Base-by-base conservation (phyloP, 306 rosid genomes). In the Purshia tridentata region DNA sequence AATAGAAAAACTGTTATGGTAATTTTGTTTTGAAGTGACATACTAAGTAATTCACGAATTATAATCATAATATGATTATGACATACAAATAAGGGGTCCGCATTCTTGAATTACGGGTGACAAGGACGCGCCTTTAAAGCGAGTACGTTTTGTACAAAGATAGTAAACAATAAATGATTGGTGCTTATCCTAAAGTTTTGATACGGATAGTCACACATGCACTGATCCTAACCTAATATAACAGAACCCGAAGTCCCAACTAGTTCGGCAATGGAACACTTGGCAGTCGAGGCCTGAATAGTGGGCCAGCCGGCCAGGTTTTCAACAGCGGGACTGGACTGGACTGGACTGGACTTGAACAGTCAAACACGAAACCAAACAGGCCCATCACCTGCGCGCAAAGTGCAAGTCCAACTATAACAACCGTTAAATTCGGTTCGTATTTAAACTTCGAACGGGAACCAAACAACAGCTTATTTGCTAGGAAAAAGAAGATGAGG, bases 401-500 rank as follows among this genome's bases (percentile, higher is more conserved):
- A 23, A 2, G 29, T 23, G 29, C 29, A 23, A 23, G 46, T 15
- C 45, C 18, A 44, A 65, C 53, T 8, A 13, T 37, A 7, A 45
- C 37, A 18, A 69, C 52, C 50, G 74, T 52, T 9, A 2, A 18
- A 52, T 52, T n/a, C 50, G 40, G 7, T 48, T 12, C 40, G 39
- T 42, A 54, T 54, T 18, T 70, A 54, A 54, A 70, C 42, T 48
- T 51, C 41, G 56, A 6, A 13, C 64, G 64, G 16, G 35, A 9
- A 37, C 14, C 3, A 7, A 20, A 13, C 1, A 48, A 29, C 13
- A 11, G 29, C 29, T 23, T 23, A 23, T 70, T 41, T 8, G 42
- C 3, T 29, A 12, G 54, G 78, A 55, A 49, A 65, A 64, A 60
- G 78, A 85, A 74, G 89, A 77, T 84, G 89, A 75, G 70, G 61